Evolutionary conservation across 139 green algal genomes (phyloP).

Genomic region (Tetratostichococcus sp.): DNA sequence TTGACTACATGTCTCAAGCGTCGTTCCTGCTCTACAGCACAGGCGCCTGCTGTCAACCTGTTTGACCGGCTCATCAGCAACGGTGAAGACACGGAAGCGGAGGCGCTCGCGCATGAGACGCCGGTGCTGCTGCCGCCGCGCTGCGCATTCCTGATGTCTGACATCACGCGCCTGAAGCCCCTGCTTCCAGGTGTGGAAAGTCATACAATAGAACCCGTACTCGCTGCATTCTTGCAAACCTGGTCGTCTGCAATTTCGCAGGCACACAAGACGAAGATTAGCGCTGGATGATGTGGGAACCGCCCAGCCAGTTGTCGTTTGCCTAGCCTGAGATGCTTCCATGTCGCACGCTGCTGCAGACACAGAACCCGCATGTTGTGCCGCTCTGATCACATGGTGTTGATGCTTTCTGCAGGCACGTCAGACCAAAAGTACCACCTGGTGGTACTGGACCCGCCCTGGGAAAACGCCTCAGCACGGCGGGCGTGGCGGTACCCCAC

Average conservation of each 20-base stretch:
- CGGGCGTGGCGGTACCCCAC: slow-evolving; percentile 50
- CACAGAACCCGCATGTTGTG: too few species aligned
- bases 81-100: slow-evolving; percentile 2
- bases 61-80: slow-evolving; percentile 27
- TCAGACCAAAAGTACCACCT: slow-evolving; percentile 20
- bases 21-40: not conserved
- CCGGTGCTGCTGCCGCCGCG: slow-evolving; percentile 38
- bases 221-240: too few species aligned
- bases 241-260: too few species aligned
- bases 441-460: slow-evolving; percentile 72
- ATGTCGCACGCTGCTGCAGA: too few species aligned
- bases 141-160: slow-evolving; percentile 45
- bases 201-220: too few species aligned
- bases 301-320: too few species aligned
- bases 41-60: slow-evolving; percentile 7
- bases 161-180: slow-evolving; percentile 30
- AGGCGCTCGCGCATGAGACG: slow-evolving; percentile 14
- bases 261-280: too few species aligned
- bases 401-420: slow-evolving; percentile 6
- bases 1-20: not conserved
- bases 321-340: too few species aligned
- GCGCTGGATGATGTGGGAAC: too few species aligned
- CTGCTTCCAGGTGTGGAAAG: slow-evolving; percentile 30
- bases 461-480: slow-evolving; percentile 66
- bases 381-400: too few species aligned